Evolutionary conservation across 2,329 filamentous ascomycete species (phyloP).

Genomic region (Cylindrodendrum hubeiense): DNA sequence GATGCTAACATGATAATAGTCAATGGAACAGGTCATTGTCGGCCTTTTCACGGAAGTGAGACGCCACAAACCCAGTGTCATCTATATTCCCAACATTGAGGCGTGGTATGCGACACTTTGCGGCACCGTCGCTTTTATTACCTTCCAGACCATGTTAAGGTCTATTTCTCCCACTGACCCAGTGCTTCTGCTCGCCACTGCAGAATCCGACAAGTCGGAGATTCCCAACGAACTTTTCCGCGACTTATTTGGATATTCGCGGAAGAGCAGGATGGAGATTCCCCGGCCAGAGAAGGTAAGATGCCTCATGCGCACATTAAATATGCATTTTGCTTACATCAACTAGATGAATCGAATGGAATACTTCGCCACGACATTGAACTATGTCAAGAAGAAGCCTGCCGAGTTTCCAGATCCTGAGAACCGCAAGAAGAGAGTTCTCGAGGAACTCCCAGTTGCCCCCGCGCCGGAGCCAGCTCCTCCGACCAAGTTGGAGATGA

Average conservation of each 20-base stretch:
- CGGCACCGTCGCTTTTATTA: slow-evolving; percentile 78
- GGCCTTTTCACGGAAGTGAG: slow-evolving; percentile 93
- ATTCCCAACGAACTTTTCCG: slow-evolving; percentile 74
- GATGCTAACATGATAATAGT: slow-evolving; percentile 54
- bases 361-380: slow-evolving; percentile 82
- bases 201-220: slow-evolving; percentile 76
- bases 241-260: slow-evolving; percentile 88
- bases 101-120: slow-evolving; percentile 79
- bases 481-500: slow-evolving; percentile 82
- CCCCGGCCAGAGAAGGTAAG: slow-evolving; percentile 73
- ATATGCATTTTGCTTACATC: slow-evolving; percentile 16
- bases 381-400: slow-evolving; percentile 83
- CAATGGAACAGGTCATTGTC: slow-evolving; percentile 89
- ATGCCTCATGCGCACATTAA: background rate
- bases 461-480: slow-evolving; percentile 77
- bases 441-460: slow-evolving; percentile 82
- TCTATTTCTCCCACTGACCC: slow-evolving; percentile 92
- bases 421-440: slow-evolving; percentile 86
- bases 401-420: slow-evolving; percentile 88
- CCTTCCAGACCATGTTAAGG: slow-evolving; percentile 85
- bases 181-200: slow-evolving; percentile 86
- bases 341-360: slow-evolving; percentile 72
- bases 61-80: slow-evolving; percentile 94
- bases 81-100: slow-evolving; percentile 92
- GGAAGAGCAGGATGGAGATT: slow-evolving; percentile 80